A percentile compares a stretch with the other conserved stretches of the same genome.
phyloP scores from a whole-genome alignment of 257 asterid genomes.

The Marsdenia floribunda region DNA sequence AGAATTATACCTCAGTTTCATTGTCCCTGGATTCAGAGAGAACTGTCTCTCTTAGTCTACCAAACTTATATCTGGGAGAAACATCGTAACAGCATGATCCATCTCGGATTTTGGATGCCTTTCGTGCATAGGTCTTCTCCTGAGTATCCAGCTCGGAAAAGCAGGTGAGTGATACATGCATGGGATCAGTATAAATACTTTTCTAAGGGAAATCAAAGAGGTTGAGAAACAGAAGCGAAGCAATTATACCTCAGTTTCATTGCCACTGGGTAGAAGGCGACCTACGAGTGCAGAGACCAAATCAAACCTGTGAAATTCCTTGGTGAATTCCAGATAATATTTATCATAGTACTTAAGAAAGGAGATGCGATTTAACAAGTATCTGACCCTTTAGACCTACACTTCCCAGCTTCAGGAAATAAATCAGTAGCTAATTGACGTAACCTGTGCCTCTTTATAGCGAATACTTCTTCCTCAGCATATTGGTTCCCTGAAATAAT shows the following conservation, averaged over 20 bases:
- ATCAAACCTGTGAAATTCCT: slow-evolving; percentile 51
- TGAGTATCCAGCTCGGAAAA: slow-evolving; percentile 23
- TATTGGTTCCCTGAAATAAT: slow-evolving; percentile 46
- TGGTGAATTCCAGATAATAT: slow-evolving; percentile 21
- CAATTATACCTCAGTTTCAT: slow-evolving; percentile 37
- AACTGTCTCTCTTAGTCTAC: slow-evolving; percentile 26
- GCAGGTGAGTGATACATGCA: slow-evolving; percentile 34
- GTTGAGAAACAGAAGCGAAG: slow-evolving; percentile 15
- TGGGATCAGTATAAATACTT: slow-evolving; percentile 22
- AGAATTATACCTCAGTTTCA: slow-evolving; percentile 37
- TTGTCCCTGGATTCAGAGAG: slow-evolving; percentile 27
- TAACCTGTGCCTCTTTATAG: slow-evolving; percentile 52
- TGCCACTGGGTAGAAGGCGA: slow-evolving; percentile 46
- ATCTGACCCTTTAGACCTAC: slow-evolving; percentile 48
- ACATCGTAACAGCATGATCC: slow-evolving; percentile 23
- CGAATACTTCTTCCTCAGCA: slow-evolving; percentile 46
- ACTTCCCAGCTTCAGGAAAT: slow-evolving; percentile 33
- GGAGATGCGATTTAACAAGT: slow-evolving; percentile 15
- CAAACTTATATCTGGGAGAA: slow-evolving; percentile 25
- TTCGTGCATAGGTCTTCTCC: slow-evolving; percentile 29
- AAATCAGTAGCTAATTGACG: slow-evolving; percentile 44
- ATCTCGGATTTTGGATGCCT: slow-evolving; percentile 13
- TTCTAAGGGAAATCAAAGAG: neutral
- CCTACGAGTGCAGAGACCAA: slow-evolving; percentile 47
- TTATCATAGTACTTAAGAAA: slow-evolving; percentile 5